A percentile compares a stretch with the other conserved stretches of the same genome.
Conservation (phyloP, 331 rosid genomes). For the Pyracantha coccinea region DNA sequence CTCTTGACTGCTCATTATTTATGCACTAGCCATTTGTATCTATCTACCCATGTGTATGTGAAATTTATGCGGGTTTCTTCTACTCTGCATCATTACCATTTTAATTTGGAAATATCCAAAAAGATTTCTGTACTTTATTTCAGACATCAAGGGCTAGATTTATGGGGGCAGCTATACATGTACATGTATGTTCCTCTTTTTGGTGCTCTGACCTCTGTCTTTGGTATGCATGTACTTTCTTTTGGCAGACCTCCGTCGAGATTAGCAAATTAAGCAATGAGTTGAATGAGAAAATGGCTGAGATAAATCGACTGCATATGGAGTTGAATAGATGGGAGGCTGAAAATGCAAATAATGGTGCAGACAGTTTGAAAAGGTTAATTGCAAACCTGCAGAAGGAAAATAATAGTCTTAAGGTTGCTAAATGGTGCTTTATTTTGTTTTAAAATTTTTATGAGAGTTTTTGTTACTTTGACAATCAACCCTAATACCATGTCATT, state of each 20-base stretch:
- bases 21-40: background rate
- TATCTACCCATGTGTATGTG: background rate
- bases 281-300: slow-evolving; percentile 58
- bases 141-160: background rate
- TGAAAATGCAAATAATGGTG: slow-evolving; percentile 28
- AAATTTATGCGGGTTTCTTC: background rate
- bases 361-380: slow-evolving; percentile 41
- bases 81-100: background rate
- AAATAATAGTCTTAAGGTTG: slow-evolving; percentile 64
- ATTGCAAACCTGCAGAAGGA: slow-evolving; percentile 66
- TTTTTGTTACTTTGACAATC: slow-evolving; percentile 2
- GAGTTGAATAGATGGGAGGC: slow-evolving; percentile 47
- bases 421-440: slow-evolving; percentile 9
- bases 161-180: background rate
- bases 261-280: slow-evolving; percentile 37
- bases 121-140: background rate
- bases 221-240: slow-evolving; percentile 12
- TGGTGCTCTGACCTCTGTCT: slow-evolving; percentile 19
- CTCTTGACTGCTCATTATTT: background rate
- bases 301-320: slow-evolving; percentile 46
- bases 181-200: background rate
- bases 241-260: slow-evolving; percentile 48
- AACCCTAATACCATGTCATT: slow-evolving; percentile 12
- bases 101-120: background rate
- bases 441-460: background rate